Percentiles rank a stretch among this genome's conserved stretches.
These are phyloP conservation scores for Trichoderma sp. DNA, from an alignment of 2,329 filamentous ascomycete species.

Conservation along the genomic window DNA sequence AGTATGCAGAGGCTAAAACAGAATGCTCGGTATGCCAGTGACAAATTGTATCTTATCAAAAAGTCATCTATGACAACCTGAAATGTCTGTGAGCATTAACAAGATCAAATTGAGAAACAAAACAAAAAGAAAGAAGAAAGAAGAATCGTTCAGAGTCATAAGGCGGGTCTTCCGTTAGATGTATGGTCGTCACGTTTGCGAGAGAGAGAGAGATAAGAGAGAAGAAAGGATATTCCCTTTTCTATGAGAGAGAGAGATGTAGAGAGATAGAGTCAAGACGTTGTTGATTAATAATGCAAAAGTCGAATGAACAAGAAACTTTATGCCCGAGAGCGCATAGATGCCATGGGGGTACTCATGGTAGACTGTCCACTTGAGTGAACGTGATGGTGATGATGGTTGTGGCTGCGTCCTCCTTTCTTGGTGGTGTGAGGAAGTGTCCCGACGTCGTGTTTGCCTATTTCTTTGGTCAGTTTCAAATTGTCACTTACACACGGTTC, in stretches of 20 bases:
- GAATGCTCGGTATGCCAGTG: constrained; percentile 16
- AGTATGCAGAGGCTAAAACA: not conserved
- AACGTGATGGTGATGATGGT: constrained; percentile 32
- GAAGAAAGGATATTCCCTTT: not conserved
- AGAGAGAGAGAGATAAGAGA: not conserved
- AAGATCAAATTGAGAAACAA: not conserved
- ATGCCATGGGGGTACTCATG: constrained; percentile 39
- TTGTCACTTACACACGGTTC: too few relatives aligned
- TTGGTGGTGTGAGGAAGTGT: constrained; percentile 53
- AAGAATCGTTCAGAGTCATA: constrained; percentile 22
- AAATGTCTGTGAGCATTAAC: not conserved
- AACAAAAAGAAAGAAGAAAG: constrained; percentile 12
- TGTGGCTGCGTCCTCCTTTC: constrained; percentile 45
- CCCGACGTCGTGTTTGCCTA: constrained; percentile 75
- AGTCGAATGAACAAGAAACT: constrained; percentile 20
- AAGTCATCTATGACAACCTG: constrained; percentile 10
- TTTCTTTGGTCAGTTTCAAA: not conserved
- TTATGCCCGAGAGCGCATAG: constrained; percentile 41
- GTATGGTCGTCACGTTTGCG: constrained; percentile 15
- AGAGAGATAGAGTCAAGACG: constrained; percentile 1
- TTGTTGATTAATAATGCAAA: constrained; percentile 22
- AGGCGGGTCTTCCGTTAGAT: constrained; percentile 9
- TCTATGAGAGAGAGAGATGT: not conserved
- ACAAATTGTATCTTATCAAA: not conserved
- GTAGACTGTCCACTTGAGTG: constrained; percentile 33